Percentiles rank a stretch among this genome's conserved stretches.
Conservation (phyloP, 2,329 filamentous ascomycete species). For the Alternaria incomplexa region DNA sequence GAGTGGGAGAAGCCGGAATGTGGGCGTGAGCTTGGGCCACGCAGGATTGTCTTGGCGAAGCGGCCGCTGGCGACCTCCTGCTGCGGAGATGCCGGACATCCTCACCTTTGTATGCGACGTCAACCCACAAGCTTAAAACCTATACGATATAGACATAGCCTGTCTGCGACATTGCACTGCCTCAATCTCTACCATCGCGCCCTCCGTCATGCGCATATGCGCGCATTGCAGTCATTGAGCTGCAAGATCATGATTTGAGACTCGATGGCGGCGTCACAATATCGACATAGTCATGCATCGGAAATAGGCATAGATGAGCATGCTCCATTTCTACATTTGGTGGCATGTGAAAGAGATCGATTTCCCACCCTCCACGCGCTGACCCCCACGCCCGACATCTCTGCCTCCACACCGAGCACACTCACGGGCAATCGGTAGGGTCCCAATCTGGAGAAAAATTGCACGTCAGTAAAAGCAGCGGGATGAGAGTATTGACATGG, state of each 20-base stretch:
- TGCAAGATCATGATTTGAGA: neutral
- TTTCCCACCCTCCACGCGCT: constrained; percentile 12
- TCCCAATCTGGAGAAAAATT: constrained; percentile 50
- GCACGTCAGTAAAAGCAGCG: constrained; percentile 21
- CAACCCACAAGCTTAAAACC: neutral
- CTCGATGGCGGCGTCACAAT: neutral
- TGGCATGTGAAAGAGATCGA: neutral
- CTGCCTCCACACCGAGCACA: constrained; percentile 16
- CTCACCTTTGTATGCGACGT: neutral
- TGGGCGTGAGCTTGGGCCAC: neutral
- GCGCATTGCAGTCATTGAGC: neutral
- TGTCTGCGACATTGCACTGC: neutral
- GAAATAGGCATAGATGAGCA: neutral
- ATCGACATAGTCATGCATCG: neutral
- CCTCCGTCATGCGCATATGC: neutral
- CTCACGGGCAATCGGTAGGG: constrained; percentile 51
- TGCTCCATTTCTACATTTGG: neutral
- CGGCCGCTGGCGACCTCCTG: neutral
- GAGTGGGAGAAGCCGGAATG: constrained; percentile 14
- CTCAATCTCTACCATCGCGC: neutral
- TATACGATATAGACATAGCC: neutral
- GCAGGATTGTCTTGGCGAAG: neutral
- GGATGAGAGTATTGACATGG: neutral
- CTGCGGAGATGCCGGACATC: constrained; percentile 10
- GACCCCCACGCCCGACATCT: constrained; percentile 26